Conservation (phyloP, 768 basidiomycete species). For the Kwoniella pini region DNA sequence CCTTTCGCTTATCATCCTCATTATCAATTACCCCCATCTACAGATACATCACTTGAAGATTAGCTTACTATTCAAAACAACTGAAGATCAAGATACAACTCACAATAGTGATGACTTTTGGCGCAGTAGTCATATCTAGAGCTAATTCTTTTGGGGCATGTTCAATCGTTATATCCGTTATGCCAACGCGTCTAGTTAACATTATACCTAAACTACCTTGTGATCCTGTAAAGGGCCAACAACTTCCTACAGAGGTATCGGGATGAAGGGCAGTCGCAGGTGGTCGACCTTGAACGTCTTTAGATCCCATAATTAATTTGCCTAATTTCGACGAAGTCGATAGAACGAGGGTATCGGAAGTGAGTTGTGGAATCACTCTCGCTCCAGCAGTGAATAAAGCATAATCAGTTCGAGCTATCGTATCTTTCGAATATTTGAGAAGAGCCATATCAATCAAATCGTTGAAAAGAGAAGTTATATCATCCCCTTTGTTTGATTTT, state of each 20-base stretch:
- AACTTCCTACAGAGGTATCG: constrained; percentile 77
- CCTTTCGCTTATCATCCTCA: constrained; percentile 66
- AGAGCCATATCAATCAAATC: constrained; percentile 77
- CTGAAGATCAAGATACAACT: constrained; percentile 14
- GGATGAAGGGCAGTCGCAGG: constrained; percentile 87
- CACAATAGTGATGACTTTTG: constrained; percentile 76
- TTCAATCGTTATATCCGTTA: constrained; percentile 76
- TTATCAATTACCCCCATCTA: constrained; percentile 66
- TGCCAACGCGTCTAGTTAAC: constrained; percentile 65
- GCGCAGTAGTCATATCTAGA: constrained; percentile 76
- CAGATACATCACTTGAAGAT: neutral
- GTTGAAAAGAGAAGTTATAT: constrained; percentile 68
- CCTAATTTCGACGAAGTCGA: constrained; percentile 58
- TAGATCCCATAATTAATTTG: constrained; percentile 57
- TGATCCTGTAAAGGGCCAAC: constrained; percentile 86
- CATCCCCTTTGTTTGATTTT: constrained; percentile 61
- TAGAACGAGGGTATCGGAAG: constrained; percentile 74
- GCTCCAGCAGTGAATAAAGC: constrained; percentile 83
- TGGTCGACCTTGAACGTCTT: constrained; percentile 65
- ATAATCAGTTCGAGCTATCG: constrained; percentile 77
- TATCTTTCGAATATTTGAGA: constrained; percentile 70
- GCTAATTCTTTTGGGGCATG: constrained; percentile 82
- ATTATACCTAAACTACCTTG: constrained; percentile 80
- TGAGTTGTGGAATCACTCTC: constrained; percentile 75
- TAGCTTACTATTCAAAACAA: neutral